Conservation (phyloP, 371 early-diverging fungal genomes). For the Rhizopus microsporus region DNA sequence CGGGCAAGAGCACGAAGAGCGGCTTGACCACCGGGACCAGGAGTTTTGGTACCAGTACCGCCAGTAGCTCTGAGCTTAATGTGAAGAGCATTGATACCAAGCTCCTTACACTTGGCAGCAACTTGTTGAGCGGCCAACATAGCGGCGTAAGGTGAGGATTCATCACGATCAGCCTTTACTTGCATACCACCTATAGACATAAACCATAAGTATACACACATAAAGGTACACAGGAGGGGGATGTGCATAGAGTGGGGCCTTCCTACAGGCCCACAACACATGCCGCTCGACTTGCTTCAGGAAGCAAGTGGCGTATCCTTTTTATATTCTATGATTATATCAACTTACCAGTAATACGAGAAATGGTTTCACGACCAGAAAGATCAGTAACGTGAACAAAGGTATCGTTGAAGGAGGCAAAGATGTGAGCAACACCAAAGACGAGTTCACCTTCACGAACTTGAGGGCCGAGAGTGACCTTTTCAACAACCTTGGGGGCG, state of each 20-base stretch:
- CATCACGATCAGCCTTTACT: constrained; percentile 99
- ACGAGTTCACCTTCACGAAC: constrained; percentile 98
- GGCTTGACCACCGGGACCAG: constrained; percentile 99
- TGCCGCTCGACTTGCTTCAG: no score
- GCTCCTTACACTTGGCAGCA: constrained; percentile 97
- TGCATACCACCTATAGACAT: constrained; percentile 96
- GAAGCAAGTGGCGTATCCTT: no score
- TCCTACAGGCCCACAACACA: no score
- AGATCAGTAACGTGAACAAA: constrained; percentile 99
- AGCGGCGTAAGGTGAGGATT: constrained; percentile 99
- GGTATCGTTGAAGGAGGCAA: constrained; percentile 99
- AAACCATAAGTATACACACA: not conserved
- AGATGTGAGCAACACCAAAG: constrained; percentile 99
- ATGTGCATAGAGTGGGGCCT: no score
- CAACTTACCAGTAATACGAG: constrained; percentile 93
- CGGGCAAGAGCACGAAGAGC: constrained; percentile 99
- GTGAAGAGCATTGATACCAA: constrained; percentile 99
- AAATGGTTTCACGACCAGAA: constrained; percentile 99
- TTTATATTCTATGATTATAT: no score
- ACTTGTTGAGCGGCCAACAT: constrained; percentile 99
- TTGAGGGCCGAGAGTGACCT: constrained; percentile 96
- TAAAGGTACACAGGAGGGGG: no score
- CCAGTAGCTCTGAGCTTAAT: constrained; percentile 99
- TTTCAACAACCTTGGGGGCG: constrained; percentile 73
- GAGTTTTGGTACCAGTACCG: constrained; percentile 99